These are phyloP conservation scores for Mucor ambiguus DNA, from an alignment of 371 early-diverging fungal genomes.

Conservation along the genomic window DNA sequence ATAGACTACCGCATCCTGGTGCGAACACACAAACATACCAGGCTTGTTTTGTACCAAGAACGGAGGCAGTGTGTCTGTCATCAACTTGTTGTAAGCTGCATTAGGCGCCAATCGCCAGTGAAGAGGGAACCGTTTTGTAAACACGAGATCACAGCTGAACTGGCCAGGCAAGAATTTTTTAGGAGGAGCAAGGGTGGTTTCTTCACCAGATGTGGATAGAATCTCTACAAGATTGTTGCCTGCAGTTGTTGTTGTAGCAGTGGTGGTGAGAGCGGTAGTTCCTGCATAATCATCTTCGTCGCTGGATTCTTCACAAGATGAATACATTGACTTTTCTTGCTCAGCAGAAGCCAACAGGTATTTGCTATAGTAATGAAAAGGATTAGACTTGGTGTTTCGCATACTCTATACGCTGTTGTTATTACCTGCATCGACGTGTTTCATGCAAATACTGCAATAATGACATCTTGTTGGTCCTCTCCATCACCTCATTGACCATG, in stretches of 20 bases:
- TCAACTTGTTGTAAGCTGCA: constrained; percentile 64
- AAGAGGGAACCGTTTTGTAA: constrained; percentile 63
- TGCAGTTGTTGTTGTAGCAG: background rate
- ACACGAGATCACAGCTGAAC: constrained; percentile 73
- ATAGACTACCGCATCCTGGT: constrained; percentile 62
- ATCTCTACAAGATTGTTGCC: constrained; percentile 47
- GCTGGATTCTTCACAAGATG: constrained; percentile 50
- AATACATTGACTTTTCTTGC: constrained; percentile 33
- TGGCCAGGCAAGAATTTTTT: constrained; percentile 62
- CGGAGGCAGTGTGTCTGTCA: constrained; percentile 56
- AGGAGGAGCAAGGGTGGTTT: constrained; percentile 35
- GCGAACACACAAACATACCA: constrained; percentile 71
- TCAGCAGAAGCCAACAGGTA: constrained; percentile 62
- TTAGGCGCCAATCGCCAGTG: constrained; percentile 78
- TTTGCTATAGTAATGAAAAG: constrained; percentile 44
- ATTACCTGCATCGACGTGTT: constrained; percentile 67
- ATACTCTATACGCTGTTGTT: too few relatives aligned
- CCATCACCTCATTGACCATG: constrained; percentile 62
- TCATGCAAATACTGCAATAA: constrained; percentile 68
- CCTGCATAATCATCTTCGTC: constrained; percentile 40
- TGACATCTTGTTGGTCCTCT: constrained; percentile 69
- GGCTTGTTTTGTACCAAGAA: constrained; percentile 76
- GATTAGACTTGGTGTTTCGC: too few relatives aligned
- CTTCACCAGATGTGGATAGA: constrained; percentile 48
- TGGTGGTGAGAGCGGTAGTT: background rate